Evolutionary conservation across 1,139 yeast species (phyloP), one percentile per base, ranked within the genome.

Genomic region (Trichomonascaceae sp.): DNA sequence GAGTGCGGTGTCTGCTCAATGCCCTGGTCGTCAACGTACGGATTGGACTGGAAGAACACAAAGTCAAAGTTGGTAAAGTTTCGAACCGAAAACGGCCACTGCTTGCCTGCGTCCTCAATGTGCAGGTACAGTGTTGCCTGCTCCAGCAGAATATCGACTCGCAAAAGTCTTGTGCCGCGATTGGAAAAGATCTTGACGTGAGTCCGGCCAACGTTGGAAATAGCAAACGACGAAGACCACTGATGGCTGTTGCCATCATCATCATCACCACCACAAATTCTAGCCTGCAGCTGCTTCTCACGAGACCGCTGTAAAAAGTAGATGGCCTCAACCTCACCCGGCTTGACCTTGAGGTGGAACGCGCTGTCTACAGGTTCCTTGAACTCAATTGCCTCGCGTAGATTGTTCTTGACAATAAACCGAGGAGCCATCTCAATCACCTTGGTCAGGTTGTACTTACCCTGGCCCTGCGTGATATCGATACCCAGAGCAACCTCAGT

Each of bases 31-130:
- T 79, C 77, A 28, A 79, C 61, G 44, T 75, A 71, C 0, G 96
- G 95, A 56, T 85, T 79, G 27, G 80, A 71, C 53, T 92, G 98
- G 51, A 78, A 85, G 42, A 89, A 74, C 37, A 75, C 70, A 49
- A 89, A 84, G 46, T 85, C 95, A 25, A 71, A 61, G 42, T 81
- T 80, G 50, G 93, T 82, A 54, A 82, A 87, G 51, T 92, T 92
- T 39, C 95, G 65, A 32, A 92, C 75, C 0, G 95, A 81, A 53
- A 64, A 89, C 4, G 98, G 99, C 99, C 99, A 92, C 42, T 71
- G 65, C 40, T 74, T 71, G 29, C 72, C 71, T 2, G 94, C 92
- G 50, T 74, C 74, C 34, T 71, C 72, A 29, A 89, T 56, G 43
- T 77, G 78, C 35, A 89, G 67, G 49, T 82, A 87, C 20, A 92